phyloP scores from a whole-genome alignment of 1,139 yeast genomes.

The Tardiomyces depauwii region DNA sequence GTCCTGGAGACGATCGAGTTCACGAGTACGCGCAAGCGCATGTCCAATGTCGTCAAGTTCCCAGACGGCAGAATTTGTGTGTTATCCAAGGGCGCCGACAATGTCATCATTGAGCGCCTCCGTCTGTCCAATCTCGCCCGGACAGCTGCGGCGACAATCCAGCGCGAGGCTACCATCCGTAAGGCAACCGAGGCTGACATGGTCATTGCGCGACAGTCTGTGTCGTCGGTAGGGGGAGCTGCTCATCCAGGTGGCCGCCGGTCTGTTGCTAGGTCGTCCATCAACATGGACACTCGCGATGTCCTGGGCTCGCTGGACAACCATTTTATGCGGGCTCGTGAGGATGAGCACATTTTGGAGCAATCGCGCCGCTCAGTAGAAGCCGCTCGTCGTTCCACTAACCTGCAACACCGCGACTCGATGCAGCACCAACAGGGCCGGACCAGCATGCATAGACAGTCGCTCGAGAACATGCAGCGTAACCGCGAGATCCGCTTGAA shows the following conservation, averaged over 20 bases:
- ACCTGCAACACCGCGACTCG: neutral
- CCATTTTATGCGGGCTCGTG: slow-evolving; percentile 8
- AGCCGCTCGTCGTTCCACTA: neutral
- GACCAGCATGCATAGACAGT: neutral
- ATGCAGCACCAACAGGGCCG: neutral
- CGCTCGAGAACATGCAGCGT: neutral
- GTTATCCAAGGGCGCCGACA: slow-evolving; percentile 94
- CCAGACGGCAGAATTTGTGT: slow-evolving; percentile 74
- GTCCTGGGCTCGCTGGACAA: slow-evolving; percentile 7
- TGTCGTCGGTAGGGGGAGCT: neutral
- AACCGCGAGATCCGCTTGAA: neutral
- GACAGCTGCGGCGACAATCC: slow-evolving; percentile 50
- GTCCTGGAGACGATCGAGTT: slow-evolving; percentile 77
- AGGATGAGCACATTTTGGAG: slow-evolving; percentile 11
- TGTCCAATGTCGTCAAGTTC: slow-evolving; percentile 75
- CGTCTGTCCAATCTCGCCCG: slow-evolving; percentile 33
- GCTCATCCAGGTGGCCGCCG: slow-evolving; percentile 1
- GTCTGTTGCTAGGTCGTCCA: slow-evolving; percentile 2
- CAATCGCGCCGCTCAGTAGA: slow-evolving; percentile 12
- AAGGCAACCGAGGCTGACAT: slow-evolving; percentile 74
- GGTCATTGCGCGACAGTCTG: slow-evolving; percentile 27
- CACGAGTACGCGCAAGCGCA: slow-evolving; percentile 78
- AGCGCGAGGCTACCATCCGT: slow-evolving; percentile 49
- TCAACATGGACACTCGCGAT: slow-evolving; percentile 4
- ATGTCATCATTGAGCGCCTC: slow-evolving; percentile 70